These are phyloP conservation scores for Epithemia pelagica DNA, from an alignment of 108 stramenopile genomes.

Conservation along the genomic window DNA sequence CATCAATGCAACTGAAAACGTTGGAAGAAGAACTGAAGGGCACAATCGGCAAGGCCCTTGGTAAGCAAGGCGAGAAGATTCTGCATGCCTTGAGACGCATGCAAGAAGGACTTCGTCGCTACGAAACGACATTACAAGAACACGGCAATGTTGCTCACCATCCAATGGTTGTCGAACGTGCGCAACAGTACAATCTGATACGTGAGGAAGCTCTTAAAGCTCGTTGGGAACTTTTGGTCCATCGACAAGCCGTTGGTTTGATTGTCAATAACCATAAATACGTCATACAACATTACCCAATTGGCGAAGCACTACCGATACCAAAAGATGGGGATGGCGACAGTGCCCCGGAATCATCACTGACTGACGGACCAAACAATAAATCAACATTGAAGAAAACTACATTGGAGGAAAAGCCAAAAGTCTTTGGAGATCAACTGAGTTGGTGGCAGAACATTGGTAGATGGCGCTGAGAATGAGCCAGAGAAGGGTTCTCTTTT, in stretches of 20 bases:
- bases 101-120: constrained; percentile 30
- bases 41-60: constrained; percentile 74
- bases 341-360: background rate
- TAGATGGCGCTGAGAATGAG: constrained; percentile 54
- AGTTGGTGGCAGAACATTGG: constrained; percentile 75
- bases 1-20: constrained; percentile 64
- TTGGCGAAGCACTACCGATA: constrained; percentile 42
- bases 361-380: background rate
- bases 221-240: constrained; percentile 81
- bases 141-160: background rate
- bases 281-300: constrained; percentile 63
- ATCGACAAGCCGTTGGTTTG: constrained; percentile 80
- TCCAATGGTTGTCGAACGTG: constrained; percentile 26
- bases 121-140: constrained; percentile 15
- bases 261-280: constrained; percentile 66
- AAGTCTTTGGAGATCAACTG: constrained; percentile 55
- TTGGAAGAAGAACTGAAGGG: constrained; percentile 77
- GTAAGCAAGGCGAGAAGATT: constrained; percentile 68
- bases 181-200: constrained; percentile 47
- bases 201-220: constrained; percentile 54
- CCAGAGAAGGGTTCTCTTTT: too few relatives aligned
- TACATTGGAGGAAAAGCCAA: constrained; percentile 15
- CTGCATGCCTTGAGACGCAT: constrained; percentile 38
- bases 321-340: constrained; percentile 5
- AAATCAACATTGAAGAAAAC: background rate